Evolutionary conservation across 2,329 filamentous ascomycete species (phyloP).

Genomic region (Ophiognomonia clavigignenti-juglandacearum): DNA sequence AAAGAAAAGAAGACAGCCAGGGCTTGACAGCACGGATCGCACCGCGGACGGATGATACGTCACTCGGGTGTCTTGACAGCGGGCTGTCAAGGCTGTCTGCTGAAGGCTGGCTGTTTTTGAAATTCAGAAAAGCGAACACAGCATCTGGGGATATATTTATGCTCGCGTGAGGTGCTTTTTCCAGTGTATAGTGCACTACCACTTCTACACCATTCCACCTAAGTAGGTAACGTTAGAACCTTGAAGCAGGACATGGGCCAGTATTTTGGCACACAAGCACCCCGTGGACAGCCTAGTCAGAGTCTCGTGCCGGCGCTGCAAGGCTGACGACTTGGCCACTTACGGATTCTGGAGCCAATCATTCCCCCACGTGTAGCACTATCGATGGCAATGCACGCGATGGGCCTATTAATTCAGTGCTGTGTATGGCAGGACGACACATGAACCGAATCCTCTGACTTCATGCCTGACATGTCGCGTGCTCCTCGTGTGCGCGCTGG

Average conservation of each 20-base stretch:
- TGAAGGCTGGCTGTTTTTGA: too few species aligned
- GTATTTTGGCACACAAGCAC: background rate
- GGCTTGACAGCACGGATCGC: background rate
- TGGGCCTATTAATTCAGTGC: too few species aligned
- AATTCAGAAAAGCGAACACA: too few species aligned
- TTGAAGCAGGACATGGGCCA: background rate
- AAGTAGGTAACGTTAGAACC: too few species aligned
- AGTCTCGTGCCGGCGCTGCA: background rate
- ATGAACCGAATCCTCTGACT: too few species aligned
- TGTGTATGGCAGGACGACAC: too few species aligned
- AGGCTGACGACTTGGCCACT: background rate
- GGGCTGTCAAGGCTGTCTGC: background rate
- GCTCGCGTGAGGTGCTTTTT: too few species aligned
- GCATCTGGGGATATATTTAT: too few species aligned
- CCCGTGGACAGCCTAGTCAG: background rate
- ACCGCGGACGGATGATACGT: background rate
- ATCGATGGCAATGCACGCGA: background rate
- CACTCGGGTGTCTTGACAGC: background rate
- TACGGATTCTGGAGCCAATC: constrained; percentile 1
- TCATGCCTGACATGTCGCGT: too few species aligned
- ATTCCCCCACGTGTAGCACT: background rate
- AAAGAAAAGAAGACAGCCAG: background rate
- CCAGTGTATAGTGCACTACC: too few species aligned
- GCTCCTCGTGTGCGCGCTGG: too few species aligned
- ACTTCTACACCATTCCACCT: too few species aligned